Evolutionary conservation across 257 asterid genomes (phyloP).

Genomic region (Lavandula angustifolia): DNA sequence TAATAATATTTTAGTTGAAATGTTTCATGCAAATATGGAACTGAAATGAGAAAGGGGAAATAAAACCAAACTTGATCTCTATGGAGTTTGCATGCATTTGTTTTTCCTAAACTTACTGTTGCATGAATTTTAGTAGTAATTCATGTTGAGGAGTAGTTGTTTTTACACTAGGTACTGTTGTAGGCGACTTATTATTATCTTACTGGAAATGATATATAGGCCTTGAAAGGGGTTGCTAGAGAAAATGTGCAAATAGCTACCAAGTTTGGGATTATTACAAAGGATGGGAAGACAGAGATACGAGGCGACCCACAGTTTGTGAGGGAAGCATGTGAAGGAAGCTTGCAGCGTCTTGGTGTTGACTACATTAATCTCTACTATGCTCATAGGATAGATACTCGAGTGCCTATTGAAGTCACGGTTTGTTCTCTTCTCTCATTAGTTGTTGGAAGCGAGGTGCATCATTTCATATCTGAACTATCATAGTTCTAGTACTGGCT

Average conservation of each 20-base stretch:
- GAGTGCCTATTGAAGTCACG: conserved; percentile 56
- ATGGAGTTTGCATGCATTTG: background rate
- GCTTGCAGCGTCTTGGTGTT: conserved; percentile 51
- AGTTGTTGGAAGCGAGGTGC: background rate
- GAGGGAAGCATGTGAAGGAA: conserved; percentile 51
- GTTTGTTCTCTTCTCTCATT: conserved; percentile 33
- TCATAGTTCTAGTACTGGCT: background rate
- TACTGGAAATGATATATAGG: conserved; percentile 34
- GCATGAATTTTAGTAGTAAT: background rate
- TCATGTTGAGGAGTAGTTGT: background rate
- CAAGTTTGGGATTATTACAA: conserved; percentile 41
- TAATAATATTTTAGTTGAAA: too few relatives aligned
- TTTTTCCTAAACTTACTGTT: background rate
- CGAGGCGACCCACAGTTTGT: conserved; percentile 48
- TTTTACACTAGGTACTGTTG: background rate
- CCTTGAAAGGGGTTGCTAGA: conserved; percentile 40
- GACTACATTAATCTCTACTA: conserved; percentile 53
- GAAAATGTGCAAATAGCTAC: conserved; percentile 48
- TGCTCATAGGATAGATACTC: conserved; percentile 48
- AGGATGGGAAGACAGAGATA: conserved; percentile 37
- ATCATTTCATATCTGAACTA: background rate
- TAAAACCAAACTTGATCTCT: background rate
- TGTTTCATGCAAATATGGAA: background rate
- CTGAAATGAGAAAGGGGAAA: background rate
- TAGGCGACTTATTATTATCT: background rate